Conservation (phyloP, 78 protist genomes). For the slime mould (Dictyostelium discoideum) region dicty_2.7 NC_007089.4:4363001-4363500, state of each 20-base stretch:
- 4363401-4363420: too few species aligned
- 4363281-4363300: not conserved
- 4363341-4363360: not conserved
- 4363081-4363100: not conserved
- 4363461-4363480: too few species aligned
- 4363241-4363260: not conserved
- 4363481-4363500: too few species aligned
- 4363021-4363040: not conserved
- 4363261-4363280: not conserved
- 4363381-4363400: not conserved
- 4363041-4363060: not conserved
- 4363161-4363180: not conserved
- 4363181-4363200: not conserved
- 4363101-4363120: not conserved
- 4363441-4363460: too few species aligned
- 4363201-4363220: not conserved
- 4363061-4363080: not conserved
- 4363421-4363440: too few species aligned
- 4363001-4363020: not conserved
- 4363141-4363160: not conserved
- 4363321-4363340: too few species aligned
- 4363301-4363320: too few species aligned
- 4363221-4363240: not conserved
- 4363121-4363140: conserved; percentile 3
- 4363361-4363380: too few species aligned